A percentile compares a stretch with the other conserved stretches of the same genome.
These are phyloP conservation scores for Penicillium nucicola DNA, from an alignment of 495 filamentous ascomycete species.

Conservation along the genomic window DNA sequence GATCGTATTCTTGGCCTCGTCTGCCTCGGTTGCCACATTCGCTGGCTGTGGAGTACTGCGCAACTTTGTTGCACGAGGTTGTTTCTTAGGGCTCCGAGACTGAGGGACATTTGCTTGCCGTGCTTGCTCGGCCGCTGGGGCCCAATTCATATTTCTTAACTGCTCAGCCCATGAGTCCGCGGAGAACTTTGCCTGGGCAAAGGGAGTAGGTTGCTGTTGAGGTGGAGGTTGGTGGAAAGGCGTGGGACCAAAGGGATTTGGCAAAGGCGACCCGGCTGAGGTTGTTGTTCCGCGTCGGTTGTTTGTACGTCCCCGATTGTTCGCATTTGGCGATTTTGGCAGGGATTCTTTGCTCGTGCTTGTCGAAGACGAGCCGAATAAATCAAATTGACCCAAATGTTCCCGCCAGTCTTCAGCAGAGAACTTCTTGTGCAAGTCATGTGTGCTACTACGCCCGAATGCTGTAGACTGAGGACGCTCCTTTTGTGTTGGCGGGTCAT, in stretches of 20 bases:
- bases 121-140: slow-evolving; percentile 33
- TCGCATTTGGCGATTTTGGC: slow-evolving; percentile 30
- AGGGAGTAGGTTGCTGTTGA: slow-evolving; percentile 25
- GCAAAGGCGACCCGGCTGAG: slow-evolving; percentile 12
- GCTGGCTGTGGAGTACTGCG: slow-evolving; percentile 31
- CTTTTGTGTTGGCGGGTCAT: not conserved
- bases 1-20: slow-evolving; percentile 34
- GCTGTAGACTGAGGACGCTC: slow-evolving; percentile 8
- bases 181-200: slow-evolving; percentile 53
- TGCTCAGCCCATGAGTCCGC: slow-evolving; percentile 64
- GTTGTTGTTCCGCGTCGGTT: slow-evolving; percentile 17
- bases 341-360: slow-evolving; percentile 30
- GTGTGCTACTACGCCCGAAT: slow-evolving; percentile 56
- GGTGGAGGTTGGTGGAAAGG: not conserved
- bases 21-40: slow-evolving; percentile 42
- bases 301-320: slow-evolving; percentile 27
- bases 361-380: slow-evolving; percentile 41
- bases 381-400: slow-evolving; percentile 49
- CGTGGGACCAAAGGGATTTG: slow-evolving; percentile 10
- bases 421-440: slow-evolving; percentile 76
- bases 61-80: slow-evolving; percentile 22
- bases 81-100: slow-evolving; percentile 38
- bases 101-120: slow-evolving; percentile 28
- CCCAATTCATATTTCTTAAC: slow-evolving; percentile 57
- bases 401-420: slow-evolving; percentile 58